Evolutionary conservation across 169 alveolate genomes (phyloP).

Genomic region (Plasmodium berghei): DNA sequence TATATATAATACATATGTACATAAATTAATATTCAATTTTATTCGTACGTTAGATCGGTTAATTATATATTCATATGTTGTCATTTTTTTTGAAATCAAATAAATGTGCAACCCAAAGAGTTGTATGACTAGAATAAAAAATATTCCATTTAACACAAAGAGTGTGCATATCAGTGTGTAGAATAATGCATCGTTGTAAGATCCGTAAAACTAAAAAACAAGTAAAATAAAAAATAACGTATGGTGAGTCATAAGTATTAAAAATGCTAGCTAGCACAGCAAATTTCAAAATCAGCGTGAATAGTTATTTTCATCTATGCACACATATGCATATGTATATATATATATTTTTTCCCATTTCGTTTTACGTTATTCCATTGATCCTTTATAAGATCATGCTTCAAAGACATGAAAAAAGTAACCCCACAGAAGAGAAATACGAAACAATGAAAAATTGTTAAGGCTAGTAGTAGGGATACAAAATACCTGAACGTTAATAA

Average conservation of each 20-base stretch:
- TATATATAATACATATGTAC: not conserved
- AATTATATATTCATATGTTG: constrained; percentile 82
- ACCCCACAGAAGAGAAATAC: constrained; percentile 60
- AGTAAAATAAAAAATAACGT: constrained; percentile 9
- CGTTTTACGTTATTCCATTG: constrained; percentile 49
- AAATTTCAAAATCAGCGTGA: constrained; percentile 10
- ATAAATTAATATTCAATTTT: not conserved
- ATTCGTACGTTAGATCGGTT: constrained; percentile 69
- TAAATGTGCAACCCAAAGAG: constrained; percentile 80
- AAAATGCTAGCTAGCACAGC: not conserved
- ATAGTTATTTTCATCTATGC: not conserved
- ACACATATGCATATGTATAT: not conserved
- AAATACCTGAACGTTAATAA: constrained; percentile 31
- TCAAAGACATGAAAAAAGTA: constrained; percentile 33
- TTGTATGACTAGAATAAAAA: constrained; percentile 77
- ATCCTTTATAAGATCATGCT: constrained; percentile 45
- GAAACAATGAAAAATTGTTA: constrained; percentile 49
- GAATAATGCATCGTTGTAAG: constrained; percentile 53
- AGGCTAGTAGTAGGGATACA: constrained; percentile 45
- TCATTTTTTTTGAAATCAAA: constrained; percentile 76
- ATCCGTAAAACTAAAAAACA: constrained; percentile 61
- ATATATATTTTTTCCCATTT: not conserved
- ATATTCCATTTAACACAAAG: constrained; percentile 29
- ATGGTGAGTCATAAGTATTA: not conserved
- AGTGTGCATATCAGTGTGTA: constrained; percentile 49